phyloP scores from a whole-genome alignment of 352 stramenopile genomes.

The Globisporangium iwayamae region DNA sequence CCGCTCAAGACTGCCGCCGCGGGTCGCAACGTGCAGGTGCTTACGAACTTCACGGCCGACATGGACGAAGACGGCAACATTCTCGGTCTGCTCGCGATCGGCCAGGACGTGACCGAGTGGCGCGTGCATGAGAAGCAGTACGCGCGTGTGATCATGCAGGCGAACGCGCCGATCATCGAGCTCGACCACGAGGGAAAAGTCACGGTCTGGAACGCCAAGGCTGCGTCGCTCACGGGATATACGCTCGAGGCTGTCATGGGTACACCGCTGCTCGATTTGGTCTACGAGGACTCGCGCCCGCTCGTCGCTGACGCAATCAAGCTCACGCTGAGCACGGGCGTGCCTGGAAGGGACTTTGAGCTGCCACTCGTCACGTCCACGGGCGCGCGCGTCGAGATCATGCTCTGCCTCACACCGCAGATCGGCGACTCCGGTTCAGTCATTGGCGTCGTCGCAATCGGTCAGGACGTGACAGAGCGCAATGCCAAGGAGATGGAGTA shows the following conservation, averaged over 20 bases:
- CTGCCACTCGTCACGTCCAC: conserved; percentile 45
- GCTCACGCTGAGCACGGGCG: conserved; percentile 41
- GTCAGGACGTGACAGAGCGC: conserved; percentile 59
- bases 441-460: conserved; percentile 59
- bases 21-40: conserved; percentile 41
- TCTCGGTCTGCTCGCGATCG: conserved; percentile 30
- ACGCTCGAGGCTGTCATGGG: conserved; percentile 42
- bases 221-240: conserved; percentile 61
- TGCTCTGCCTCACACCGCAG: conserved; percentile 53
- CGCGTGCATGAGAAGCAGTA: conserved; percentile 46
- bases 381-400: conserved; percentile 45
- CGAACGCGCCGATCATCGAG: conserved; percentile 76
- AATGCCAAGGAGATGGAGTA: conserved; percentile 71
- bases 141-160: conserved; percentile 60
- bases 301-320: conserved; percentile 42
- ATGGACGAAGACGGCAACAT: conserved; percentile 32
- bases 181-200: conserved; percentile 63
- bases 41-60: conserved; percentile 63
- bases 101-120: conserved; percentile 52
- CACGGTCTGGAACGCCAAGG: conserved; percentile 68
- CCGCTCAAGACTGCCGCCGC: conserved; percentile 39
- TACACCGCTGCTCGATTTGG: conserved; percentile 36
- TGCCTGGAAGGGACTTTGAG: conserved; percentile 47
- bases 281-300: conserved; percentile 42
- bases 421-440: conserved; percentile 36